Base-by-base conservation (phyloP, 2,329 filamentous ascomycete genomes). In the Penicillium olsonii region DNA sequence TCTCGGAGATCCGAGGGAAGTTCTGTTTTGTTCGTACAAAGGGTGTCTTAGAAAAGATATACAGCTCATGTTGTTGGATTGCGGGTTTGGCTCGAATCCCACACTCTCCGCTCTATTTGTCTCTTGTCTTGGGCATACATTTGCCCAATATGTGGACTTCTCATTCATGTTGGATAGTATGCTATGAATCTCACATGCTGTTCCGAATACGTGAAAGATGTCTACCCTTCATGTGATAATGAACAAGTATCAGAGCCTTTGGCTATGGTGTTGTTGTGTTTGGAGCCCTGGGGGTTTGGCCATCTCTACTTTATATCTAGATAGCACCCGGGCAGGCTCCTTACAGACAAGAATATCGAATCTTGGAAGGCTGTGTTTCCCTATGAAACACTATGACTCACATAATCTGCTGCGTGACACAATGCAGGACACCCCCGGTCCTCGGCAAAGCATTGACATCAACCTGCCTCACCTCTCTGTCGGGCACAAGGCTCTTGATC, bases 371-470 rank as follows among this genome's bases (percentile, higher is more conserved):
- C 22, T 24, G 5, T 24, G 8, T 24, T 24, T 24, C 5, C 4
- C 22, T 8, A 5, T 24, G 22, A 8, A 24, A 24, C 22, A 24
- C 22, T 33, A 18, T 43, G 9, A 3, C 38, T 60, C 39, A 61
- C 33, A 61, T 8, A 14, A 67, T 64, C 41, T 65, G 64, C 42
- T 67, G 64, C 18, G 63, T 67, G n/a, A 60, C 57, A 56, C 64
- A 67, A 50, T 67, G 64, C 42, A 67, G 55, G 26, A 65, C 64
- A 35, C 64, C 64, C 3, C 64, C 64, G 38, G 59, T 61, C 37
- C 62, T 56, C 2, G 64, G 64, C 44, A 67, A 45, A 17, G 57
- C 62, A 49, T 65, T 63, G 9, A 67, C 59, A 20, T 38, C 41
- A 29, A 67, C 63, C 47, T 63, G 62, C 27, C 46, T 46, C 10